A percentile compares a stretch with the other conserved stretches of the same genome.
Conservation (phyloP, 2,329 filamentous ascomycete species). For the Polychaeton citri region DNA sequence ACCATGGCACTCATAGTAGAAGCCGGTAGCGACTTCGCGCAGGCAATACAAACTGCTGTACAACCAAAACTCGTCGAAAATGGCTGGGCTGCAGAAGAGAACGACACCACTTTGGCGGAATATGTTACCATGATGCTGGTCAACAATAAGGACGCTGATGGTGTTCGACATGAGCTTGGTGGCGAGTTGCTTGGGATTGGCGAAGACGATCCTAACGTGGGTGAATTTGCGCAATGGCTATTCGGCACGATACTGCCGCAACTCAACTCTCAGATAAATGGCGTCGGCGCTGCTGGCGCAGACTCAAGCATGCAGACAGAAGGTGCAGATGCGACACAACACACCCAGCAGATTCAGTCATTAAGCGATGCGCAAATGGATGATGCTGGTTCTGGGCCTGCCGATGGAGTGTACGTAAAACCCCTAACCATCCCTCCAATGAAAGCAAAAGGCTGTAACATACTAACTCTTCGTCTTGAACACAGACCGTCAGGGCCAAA, state of each 20-base stretch:
- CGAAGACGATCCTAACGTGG: constrained; percentile 69
- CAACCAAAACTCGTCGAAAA: constrained; percentile 86
- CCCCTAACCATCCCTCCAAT: not conserved
- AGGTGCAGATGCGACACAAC: constrained; percentile 3
- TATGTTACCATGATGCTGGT: constrained; percentile 97
- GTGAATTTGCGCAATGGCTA: constrained; percentile 83
- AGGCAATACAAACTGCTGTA: constrained; percentile 68
- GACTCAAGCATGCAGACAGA: constrained; percentile 2
- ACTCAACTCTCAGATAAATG: constrained; percentile 51
- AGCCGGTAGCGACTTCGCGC: constrained; percentile 68
- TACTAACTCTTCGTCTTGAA: no score
- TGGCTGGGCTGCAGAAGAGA: constrained; percentile 75
- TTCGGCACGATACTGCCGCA: constrained; percentile 63
- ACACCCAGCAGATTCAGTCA: constrained; percentile 7
- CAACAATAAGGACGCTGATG: constrained; percentile 83
- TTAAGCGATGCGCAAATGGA: constrained; percentile 61
- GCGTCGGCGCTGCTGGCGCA: constrained; percentile 17
- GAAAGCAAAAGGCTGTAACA: no score
- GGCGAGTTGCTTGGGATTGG: constrained; percentile 72
- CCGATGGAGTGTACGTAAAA: constrained; percentile 30
- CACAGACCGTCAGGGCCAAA: constrained; percentile 81
- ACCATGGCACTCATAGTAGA: constrained; percentile 66
- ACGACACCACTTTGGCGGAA: constrained; percentile 75
- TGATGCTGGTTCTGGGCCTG: constrained; percentile 27
- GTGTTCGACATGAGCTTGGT: constrained; percentile 78